Percentiles rank a stretch among this genome's conserved stretches.
phyloP scores from a whole-genome alignment of 257 asterid species.

The Coffea canephora region DNA sequence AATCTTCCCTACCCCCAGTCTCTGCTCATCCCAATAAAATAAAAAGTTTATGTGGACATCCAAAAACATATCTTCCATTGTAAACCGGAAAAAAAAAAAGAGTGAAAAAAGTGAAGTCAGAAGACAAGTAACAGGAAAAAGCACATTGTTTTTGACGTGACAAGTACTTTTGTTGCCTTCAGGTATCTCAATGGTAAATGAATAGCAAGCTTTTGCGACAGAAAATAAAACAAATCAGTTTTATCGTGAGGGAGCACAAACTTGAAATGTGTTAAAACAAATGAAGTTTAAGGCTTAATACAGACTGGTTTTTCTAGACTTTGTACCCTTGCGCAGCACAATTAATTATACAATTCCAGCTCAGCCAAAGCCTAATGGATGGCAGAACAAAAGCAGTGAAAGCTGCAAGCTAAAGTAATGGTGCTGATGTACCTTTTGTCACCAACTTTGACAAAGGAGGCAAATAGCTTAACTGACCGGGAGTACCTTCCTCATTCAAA shows the following conservation, averaged over 20 bases:
- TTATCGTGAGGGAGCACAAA: too few relatives aligned
- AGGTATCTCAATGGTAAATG: not conserved
- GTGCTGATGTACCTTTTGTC: not conserved
- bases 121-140: not conserved
- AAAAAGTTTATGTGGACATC: not conserved
- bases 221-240: not conserved
- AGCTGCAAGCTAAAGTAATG: not conserved
- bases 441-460: not conserved
- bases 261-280: not conserved
- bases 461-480: not conserved
- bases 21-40: not conserved
- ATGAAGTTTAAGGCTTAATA: not conserved
- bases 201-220: not conserved
- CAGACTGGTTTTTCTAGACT: not conserved
- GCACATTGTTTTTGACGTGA: not conserved
- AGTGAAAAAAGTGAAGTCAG: not conserved
- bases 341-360: not conserved
- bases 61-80: not conserved
- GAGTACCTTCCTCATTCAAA: not conserved
- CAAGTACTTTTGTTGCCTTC: not conserved
- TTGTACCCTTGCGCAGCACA: not conserved
- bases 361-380: not conserved
- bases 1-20: not conserved
- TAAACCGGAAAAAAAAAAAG: not conserved
- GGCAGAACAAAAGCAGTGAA: not conserved